Evolutionary conservation across 2,329 filamentous ascomycete species (phyloP).

Genomic region (Trichoderma simmonsii): DNA sequence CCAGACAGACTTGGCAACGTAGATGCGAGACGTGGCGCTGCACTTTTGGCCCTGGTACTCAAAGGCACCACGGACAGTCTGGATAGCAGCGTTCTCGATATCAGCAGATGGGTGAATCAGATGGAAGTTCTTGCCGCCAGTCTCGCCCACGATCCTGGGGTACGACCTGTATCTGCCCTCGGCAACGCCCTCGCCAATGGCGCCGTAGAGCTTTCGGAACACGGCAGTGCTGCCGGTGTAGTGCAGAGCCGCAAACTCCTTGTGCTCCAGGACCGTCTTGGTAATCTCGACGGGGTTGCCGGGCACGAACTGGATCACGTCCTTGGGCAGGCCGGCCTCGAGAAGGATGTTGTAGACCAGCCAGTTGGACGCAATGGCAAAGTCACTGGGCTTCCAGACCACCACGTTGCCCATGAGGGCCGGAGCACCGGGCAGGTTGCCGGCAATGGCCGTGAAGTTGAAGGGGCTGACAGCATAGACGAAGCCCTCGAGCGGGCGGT

Average conservation of each 20-base stretch:
- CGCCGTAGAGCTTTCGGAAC: constrained; percentile 83
- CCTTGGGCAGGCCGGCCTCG: constrained; percentile 83
- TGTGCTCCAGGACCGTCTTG: constrained; percentile 69
- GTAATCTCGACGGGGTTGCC: constrained; percentile 85
- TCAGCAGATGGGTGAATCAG: constrained; percentile 75
- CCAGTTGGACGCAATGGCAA: constrained; percentile 85
- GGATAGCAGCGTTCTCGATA: constrained; percentile 71
- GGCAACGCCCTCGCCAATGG: constrained; percentile 77
- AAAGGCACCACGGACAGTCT: constrained; percentile 83
- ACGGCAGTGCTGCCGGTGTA: constrained; percentile 92
- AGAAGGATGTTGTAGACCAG: constrained; percentile 85
- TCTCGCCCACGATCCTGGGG: constrained; percentile 85
- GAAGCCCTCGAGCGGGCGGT: constrained; percentile 88
- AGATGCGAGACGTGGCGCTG: constrained; percentile 76
- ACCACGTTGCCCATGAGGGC: constrained; percentile 92
- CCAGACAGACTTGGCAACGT: constrained; percentile 74
- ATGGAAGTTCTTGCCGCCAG: constrained; percentile 92
- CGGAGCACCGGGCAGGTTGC: constrained; percentile 78
- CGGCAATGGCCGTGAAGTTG: constrained; percentile 95
- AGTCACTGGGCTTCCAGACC: constrained; percentile 94
- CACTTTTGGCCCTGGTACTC: constrained; percentile 93
- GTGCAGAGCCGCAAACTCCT: constrained; percentile 84
- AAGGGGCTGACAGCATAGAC: constrained; percentile 93
- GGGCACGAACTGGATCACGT: constrained; percentile 91
- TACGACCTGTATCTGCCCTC: constrained; percentile 81